phyloP scores from a whole-genome alignment of 352 stramenopile species.

The Blastocystis sp. region DNA sequence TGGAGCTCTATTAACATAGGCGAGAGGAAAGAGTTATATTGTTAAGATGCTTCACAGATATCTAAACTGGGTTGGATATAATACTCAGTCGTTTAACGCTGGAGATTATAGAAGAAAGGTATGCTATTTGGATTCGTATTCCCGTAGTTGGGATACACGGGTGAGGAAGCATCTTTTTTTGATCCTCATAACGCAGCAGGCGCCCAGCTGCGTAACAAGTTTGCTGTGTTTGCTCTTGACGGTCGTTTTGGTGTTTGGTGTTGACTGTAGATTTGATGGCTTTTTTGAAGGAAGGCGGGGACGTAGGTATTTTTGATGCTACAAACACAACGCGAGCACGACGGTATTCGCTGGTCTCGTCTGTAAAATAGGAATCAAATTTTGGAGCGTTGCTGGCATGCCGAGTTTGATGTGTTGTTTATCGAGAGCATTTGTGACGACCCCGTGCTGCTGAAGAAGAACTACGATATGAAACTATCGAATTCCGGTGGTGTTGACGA shows the following conservation, averaged over 20 bases:
- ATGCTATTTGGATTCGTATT: constrained; percentile 63
- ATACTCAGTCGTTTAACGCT: constrained; percentile 78
- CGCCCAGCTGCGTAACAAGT: constrained; percentile 73
- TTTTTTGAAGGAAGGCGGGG: background rate
- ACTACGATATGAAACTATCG: constrained; percentile 58
- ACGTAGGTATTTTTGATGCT: constrained; percentile 60
- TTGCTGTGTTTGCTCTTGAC: constrained; percentile 74
- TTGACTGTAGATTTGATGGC: background rate
- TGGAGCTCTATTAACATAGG: background rate
- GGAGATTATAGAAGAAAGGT: constrained; percentile 73
- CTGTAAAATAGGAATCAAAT: constrained; percentile 23
- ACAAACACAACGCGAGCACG: constrained; percentile 57
- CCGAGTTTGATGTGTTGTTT: constrained; percentile 57
- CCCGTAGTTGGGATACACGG: constrained; percentile 62
- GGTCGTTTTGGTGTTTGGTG: background rate
- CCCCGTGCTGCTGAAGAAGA: constrained; percentile 36
- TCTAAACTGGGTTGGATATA: constrained; percentile 76
- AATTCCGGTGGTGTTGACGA: background rate
- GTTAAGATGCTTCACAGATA: constrained; percentile 77
- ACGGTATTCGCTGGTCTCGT: background rate
- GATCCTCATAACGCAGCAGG: constrained; percentile 71
- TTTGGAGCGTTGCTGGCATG: constrained; percentile 52
- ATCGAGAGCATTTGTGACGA: constrained; percentile 60
- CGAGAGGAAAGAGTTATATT: constrained; percentile 79
- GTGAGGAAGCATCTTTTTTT: constrained; percentile 74